Evolutionary conservation across 345 rosid genomes (phyloP), one percentile per base, ranked within the genome.

Genomic region (Citrus medica): DNA sequence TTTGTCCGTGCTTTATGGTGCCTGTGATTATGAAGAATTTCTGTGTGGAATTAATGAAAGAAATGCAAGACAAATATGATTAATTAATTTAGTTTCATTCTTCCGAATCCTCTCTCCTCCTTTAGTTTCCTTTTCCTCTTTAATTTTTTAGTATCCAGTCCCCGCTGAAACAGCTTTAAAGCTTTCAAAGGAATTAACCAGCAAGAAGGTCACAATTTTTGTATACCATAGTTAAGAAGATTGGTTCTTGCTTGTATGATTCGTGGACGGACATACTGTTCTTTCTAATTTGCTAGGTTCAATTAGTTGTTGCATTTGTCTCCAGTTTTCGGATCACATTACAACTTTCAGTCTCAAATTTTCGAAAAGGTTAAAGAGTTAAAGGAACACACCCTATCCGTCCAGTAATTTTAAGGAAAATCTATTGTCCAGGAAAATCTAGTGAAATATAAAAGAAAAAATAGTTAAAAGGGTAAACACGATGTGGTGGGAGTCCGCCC

Each of bases 41-140:
- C 69, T 35, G 60, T 79, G 84, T 79, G 86, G 69, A 84, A 63
- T 69, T 79, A 77, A 80, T 81, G 76, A 81, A 84, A 71, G 80
- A 73, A 82, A 76, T 64, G 76, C 74, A 74, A 71, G 76, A 75
- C 81, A 69, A 68, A 82, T 70, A 59, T 79, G 67, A 32, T 40
- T 51, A 51, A 17, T 65, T 74, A 28, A 37, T 64, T 75, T 33
- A 40, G 64, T 82, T 4, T 22, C 72, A 32, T 28, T 76, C 21
- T 24, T 7, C 58, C 28, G 12, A 24, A 28, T 53, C 51, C 0
- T 25, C 19, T 8, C 6, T n/a, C 21, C n/a, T 6, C 30, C 38
- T 60, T 12, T 37, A 1, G 1, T 22, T 30, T 24, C 38, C 24
- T 13, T 4, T 35, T 37, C 12, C 12, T 21, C 33, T n/a, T 6